Evolutionary conservation across 768 basidiomycete species (phyloP).

Genomic region (Leccinum obscurum): DNA sequence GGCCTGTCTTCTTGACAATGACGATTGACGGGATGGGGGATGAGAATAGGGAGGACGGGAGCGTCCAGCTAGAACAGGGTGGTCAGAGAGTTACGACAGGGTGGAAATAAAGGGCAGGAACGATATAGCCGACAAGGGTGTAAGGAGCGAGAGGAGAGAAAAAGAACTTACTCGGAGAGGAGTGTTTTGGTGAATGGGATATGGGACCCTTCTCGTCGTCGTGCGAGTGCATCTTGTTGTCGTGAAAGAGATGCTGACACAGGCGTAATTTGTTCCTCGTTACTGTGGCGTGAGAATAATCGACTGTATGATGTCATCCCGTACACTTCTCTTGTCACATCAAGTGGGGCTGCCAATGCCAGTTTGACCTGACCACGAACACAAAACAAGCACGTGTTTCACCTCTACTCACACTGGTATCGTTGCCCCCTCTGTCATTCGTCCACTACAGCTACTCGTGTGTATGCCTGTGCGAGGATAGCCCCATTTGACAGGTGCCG

Average conservation of each 20-base stretch:
- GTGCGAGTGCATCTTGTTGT: constrained; percentile 1
- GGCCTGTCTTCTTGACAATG: neutral
- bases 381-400: neutral
- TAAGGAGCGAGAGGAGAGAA: neutral
- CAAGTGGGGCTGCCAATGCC: neutral
- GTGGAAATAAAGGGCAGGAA: neutral
- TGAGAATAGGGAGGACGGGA: neutral
- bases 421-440: neutral
- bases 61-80: neutral
- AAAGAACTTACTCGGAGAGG: neutral
- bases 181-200: neutral
- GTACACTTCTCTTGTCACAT: neutral
- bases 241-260: neutral
- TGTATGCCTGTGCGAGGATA: neutral
- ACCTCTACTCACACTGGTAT: neutral
- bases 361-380: neutral
- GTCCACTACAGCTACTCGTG: neutral
- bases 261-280: neutral
- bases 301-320: neutral
- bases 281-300: constrained; percentile 12
- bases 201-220: neutral
- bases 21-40: constrained; percentile 1
- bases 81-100: neutral
- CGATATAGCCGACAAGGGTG: neutral
- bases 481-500: neutral